These are phyloP conservation scores for Leccinum variabile DNA, from an alignment of 1,284 basidiomycete species.

Conservation along the genomic window DNA sequence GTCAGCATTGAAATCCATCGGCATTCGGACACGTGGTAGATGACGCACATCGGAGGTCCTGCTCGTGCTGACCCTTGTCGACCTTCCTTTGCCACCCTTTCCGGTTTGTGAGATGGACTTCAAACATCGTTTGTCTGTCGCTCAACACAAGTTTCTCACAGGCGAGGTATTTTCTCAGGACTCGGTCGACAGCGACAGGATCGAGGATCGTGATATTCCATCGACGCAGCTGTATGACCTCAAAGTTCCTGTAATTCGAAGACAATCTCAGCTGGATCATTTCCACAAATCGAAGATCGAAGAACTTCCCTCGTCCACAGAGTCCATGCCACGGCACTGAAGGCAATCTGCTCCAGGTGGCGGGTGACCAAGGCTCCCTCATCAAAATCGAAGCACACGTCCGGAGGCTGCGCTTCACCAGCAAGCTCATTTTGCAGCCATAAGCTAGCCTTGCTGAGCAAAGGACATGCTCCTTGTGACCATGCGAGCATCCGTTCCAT, in stretches of 20 bases:
- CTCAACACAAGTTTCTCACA: background rate
- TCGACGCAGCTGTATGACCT: background rate
- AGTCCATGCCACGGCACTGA: background rate
- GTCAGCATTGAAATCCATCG: background rate
- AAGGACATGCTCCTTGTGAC: background rate
- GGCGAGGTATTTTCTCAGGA: constrained; percentile 7
- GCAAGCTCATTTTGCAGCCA: background rate
- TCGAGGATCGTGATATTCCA: background rate
- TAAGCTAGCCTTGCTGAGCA: constrained; percentile 4
- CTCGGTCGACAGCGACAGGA: background rate
- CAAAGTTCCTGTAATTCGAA: background rate
- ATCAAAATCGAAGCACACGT: no score
- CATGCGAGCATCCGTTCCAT: background rate
- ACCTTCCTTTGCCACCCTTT: constrained; percentile 17
- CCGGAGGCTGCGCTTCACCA: background rate
- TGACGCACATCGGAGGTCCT: constrained; percentile 7
- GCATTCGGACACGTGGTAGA: no score
- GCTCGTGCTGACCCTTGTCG: constrained; percentile 5
- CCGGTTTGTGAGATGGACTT: constrained; percentile 6
- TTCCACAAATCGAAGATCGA: background rate
- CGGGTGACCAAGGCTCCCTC: background rate
- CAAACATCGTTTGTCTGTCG: background rate
- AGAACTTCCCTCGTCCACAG: background rate
- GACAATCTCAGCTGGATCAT: no score
- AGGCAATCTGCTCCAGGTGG: background rate